Conservation (phyloP, 129 eudicot genomes). For the Centaurea solstitialis region DNA sequence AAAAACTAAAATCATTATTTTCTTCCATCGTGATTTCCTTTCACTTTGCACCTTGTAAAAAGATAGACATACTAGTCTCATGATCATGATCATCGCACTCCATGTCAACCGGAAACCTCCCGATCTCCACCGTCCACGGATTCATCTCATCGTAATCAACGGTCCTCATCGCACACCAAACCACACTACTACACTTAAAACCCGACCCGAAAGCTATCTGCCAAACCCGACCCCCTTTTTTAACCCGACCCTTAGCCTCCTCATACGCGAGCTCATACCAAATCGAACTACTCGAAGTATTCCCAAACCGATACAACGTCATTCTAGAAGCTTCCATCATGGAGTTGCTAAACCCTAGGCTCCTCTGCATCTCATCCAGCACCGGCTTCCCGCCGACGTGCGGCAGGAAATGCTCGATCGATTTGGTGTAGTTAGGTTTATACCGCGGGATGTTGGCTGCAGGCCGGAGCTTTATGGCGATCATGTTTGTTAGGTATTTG, state of each 20-base stretch:
- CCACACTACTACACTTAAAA: constrained; percentile 63
- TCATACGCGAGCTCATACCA: constrained; percentile 50
- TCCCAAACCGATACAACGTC: constrained; percentile 63
- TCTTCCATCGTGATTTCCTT: neutral
- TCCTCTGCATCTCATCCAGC: constrained; percentile 48
- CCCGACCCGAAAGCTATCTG: constrained; percentile 72
- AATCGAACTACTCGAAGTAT: constrained; percentile 60
- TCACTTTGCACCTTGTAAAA: constrained; percentile 29
- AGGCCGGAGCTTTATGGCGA: constrained; percentile 20
- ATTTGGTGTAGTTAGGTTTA: constrained; percentile 45
- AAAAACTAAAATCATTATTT: no score
- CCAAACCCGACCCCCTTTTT: constrained; percentile 58
- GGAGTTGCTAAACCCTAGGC: constrained; percentile 30
- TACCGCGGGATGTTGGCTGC: constrained; percentile 18
- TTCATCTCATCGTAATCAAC: constrained; percentile 42
- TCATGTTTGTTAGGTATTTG: neutral
- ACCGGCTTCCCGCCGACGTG: constrained; percentile 76
- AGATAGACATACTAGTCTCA: constrained; percentile 27
- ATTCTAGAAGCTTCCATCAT: constrained; percentile 64
- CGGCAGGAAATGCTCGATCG: constrained; percentile 52
- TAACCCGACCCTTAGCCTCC: constrained; percentile 72
- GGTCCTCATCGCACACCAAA: constrained; percentile 52
- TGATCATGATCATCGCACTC: constrained; percentile 23
- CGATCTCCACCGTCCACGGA: constrained; percentile 66
- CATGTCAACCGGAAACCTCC: constrained; percentile 41